These are phyloP conservation scores for Cladobotryum protrusum DNA, from an alignment of 2,329 filamentous ascomycete species.

Conservation along the genomic window DNA sequence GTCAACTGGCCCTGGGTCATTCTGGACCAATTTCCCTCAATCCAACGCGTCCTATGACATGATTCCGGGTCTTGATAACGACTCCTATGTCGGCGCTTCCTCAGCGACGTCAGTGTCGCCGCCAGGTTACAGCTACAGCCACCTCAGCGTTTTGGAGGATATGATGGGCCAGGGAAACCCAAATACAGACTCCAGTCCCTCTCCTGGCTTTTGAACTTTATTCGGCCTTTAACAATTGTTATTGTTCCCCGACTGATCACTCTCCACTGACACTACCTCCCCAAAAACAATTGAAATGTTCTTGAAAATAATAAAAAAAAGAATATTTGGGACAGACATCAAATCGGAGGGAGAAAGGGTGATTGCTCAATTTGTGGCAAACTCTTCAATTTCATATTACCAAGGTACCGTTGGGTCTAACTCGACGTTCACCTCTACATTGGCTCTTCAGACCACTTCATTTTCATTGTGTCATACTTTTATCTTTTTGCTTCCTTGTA, in stretches of 20 bases:
- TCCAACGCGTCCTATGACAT: not conserved
- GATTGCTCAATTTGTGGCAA: no score
- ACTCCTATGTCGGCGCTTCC: not conserved
- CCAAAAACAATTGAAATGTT: not conserved
- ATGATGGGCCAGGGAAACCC: not conserved
- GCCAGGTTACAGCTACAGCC: not conserved
- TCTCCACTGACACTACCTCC: no score
- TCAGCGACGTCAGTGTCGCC: not conserved
- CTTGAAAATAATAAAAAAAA: not conserved
- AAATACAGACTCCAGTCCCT: not conserved
- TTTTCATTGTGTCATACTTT: not conserved
- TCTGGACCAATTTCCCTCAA: not conserved
- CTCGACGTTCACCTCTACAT: not conserved
- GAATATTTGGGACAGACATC: not conserved
- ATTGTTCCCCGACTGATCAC: no score
- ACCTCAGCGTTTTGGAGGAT: not conserved
- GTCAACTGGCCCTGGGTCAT: not conserved
- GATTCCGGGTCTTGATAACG: not conserved
- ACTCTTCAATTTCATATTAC: not conserved
- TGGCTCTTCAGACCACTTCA: not conserved
- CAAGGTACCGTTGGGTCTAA: not conserved
- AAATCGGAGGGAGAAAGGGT: not conserved
- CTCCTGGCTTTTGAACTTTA: not conserved
- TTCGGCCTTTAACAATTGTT: not conserved
- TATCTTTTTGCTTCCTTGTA: not conserved